Conservation (phyloP, 352 stramenopile genomes). For the Globisporangium sylvaticum region DNA sequence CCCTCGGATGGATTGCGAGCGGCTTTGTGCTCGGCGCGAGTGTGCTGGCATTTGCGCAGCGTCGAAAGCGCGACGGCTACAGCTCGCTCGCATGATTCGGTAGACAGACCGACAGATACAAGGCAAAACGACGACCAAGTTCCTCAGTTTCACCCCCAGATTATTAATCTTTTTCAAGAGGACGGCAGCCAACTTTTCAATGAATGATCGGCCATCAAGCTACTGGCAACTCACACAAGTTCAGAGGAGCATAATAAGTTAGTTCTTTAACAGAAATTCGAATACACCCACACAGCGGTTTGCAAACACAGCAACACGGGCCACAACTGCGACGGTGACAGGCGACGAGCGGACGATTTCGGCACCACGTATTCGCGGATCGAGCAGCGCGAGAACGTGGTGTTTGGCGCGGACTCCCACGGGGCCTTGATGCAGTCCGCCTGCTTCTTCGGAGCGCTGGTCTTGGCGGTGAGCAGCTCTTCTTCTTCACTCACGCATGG, state of each 20-base stretch:
- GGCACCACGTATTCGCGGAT: slow-evolving; percentile 49
- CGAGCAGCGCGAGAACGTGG: slow-evolving; percentile 49
- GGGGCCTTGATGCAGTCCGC: slow-evolving; percentile 36
- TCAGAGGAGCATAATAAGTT: neutral
- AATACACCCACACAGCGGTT: neutral
- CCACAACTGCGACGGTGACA: neutral
- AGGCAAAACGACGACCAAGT: neutral
- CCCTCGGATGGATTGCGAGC: slow-evolving; percentile 31
- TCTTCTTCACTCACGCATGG: slow-evolving; percentile 51
- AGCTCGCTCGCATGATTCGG: slow-evolving; percentile 21
- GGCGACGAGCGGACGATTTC: neutral
- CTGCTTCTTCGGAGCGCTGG: slow-evolving; percentile 31
- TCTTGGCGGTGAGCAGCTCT: slow-evolving; percentile 26
- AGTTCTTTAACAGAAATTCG: neutral
- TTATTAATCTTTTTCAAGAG: neutral
- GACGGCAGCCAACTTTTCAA: neutral
- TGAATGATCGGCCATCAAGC: neutral
- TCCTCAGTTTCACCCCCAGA: neutral
- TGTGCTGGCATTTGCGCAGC: slow-evolving; percentile 31
- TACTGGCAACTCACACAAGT: neutral
- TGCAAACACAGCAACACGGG: neutral
- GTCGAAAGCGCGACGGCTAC: slow-evolving; percentile 38
- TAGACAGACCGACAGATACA: neutral
- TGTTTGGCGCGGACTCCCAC: slow-evolving; percentile 48
- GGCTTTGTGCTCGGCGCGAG: slow-evolving; percentile 32